Evolutionary conservation across 1,284 basidiomycete genomes (phyloP), one percentile per base, ranked within the genome.

Genomic region (Rhodofomes roseus): DNA sequence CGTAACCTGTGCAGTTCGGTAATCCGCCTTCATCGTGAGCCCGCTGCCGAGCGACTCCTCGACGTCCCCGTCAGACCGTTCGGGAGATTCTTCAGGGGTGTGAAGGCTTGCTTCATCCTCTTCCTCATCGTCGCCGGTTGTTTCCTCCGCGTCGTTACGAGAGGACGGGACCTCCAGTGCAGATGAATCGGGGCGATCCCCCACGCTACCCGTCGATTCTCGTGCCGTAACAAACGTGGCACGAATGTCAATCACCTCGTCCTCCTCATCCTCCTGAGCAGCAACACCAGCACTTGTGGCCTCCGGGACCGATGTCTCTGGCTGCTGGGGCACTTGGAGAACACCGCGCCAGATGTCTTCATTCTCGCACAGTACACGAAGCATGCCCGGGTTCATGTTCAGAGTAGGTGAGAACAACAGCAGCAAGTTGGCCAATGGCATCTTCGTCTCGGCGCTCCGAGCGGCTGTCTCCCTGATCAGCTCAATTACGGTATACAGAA

Each of bases 401-500:
- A 93, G 74, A 68, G 87, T 93, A 29, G 92, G 92, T 65, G 87
- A 92, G 70, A 94, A 87, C 56, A 93, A 85, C 50, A 93, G 75
- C 27, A 93, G 74, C 63, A 94, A 71, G 68, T 94, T 94, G 69
- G 86, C 88, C 64, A 94, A 70, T 1, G 90, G 90, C 92, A 94
- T 94, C 77, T 90, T 92, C 37, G 90, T 94, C 68, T 84, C 82
- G 63, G 79, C 81, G 64, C 79, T 80, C 58, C 80, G 79, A 57
- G 76, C 77, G 0, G 87, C 84, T 1, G 90, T 92, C 41, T 80
- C 83, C 56, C 80, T 83, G 65, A 93, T 89, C 43, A 93, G 76
- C 59, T 92, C 88, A 16, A 83, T 80, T 25, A 92, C 83, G 1
- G 90, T 92, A 58, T 81, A 78, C 53, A 92, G 75, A 34, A 93